A percentile compares a stretch with the other conserved stretches of the same genome.
Evolutionary conservation across 768 basidiomycete species (phyloP).

Genomic region (Ramaria rubella): DNA sequence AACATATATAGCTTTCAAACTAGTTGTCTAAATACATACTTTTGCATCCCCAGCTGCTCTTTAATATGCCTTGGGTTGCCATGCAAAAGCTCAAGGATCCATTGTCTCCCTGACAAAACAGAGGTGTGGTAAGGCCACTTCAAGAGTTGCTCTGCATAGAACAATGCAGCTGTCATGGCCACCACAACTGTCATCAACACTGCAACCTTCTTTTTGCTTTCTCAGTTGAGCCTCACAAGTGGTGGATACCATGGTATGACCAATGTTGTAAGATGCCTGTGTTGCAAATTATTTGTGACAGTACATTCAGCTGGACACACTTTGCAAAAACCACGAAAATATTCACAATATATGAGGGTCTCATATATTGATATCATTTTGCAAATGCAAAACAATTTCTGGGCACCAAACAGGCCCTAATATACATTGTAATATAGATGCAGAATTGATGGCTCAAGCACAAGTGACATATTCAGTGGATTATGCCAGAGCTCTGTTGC

Average conservation of each 20-base stretch:
- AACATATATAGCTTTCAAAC: constrained; percentile 18
- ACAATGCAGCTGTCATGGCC: not conserved
- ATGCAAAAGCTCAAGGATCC: constrained; percentile 18
- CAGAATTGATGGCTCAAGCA: no score
- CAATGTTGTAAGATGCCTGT: not conserved
- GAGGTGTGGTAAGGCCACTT: constrained; percentile 20
- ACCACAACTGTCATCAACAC: not conserved
- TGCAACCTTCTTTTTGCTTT: not conserved
- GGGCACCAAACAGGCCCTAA: not conserved
- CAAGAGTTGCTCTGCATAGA: not conserved
- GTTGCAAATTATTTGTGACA: not conserved
- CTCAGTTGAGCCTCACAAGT: not conserved
- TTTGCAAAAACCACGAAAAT: not conserved
- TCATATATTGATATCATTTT: not conserved
- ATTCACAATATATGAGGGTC: not conserved
- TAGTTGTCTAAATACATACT: no score
- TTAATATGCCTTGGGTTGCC: constrained; percentile 19
- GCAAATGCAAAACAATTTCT: not conserved
- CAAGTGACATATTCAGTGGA: no score
- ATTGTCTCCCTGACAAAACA: constrained; percentile 17
- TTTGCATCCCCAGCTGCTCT: constrained; percentile 17
- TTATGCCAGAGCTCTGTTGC: no score
- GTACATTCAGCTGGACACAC: not conserved
- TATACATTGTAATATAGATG: no score
- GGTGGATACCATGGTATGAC: not conserved